Evolutionary conservation across 257 asterid species (phyloP).

Genomic region (Avicennia marina): DNA sequence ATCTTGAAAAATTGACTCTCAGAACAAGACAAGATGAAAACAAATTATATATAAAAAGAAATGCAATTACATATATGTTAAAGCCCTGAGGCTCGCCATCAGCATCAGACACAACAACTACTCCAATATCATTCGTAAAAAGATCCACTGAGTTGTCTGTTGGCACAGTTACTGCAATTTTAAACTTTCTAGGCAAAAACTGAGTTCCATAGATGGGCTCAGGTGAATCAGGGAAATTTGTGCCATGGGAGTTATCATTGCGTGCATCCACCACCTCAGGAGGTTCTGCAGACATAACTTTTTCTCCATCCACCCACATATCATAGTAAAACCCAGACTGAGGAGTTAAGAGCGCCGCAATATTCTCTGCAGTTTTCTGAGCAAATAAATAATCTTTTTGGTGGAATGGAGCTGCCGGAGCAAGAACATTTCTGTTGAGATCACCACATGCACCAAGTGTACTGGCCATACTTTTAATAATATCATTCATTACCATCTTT

Average conservation of each 20-base stretch:
- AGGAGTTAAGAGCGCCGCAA: constrained; percentile 92
- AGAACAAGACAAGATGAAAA: neutral
- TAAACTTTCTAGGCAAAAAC: constrained; percentile 96
- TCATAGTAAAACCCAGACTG: constrained; percentile 98
- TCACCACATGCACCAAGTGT: constrained; percentile 99
- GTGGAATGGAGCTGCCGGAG: constrained; percentile 84
- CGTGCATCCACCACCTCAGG: constrained; percentile 86
- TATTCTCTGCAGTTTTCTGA: constrained; percentile 84
- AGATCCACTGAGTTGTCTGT: constrained; percentile 90
- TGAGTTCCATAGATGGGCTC: constrained; percentile 98
- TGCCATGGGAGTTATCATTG: constrained; percentile 85
- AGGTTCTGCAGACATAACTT: constrained; percentile 80
- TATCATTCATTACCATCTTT: constrained; percentile 83
- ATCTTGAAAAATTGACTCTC: neutral
- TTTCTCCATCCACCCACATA: constrained; percentile 97
- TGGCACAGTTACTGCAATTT: constrained; percentile 90
- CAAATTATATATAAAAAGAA: neutral
- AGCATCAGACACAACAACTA: constrained; percentile 68
- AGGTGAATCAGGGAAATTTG: constrained; percentile 84
- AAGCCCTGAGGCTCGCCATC: constrained; percentile 96
- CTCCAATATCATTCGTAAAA: constrained; percentile 86
- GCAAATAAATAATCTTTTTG: constrained; percentile 86
- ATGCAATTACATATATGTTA: constrained; percentile 67
- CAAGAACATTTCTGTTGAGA: constrained; percentile 90
- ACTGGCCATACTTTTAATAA: constrained; percentile 79